Evolutionary conservation across 805 yeast species (phyloP), one percentile per base, ranked within the genome.

Genomic region (Tetrapisispora namnaoensis): DNA sequence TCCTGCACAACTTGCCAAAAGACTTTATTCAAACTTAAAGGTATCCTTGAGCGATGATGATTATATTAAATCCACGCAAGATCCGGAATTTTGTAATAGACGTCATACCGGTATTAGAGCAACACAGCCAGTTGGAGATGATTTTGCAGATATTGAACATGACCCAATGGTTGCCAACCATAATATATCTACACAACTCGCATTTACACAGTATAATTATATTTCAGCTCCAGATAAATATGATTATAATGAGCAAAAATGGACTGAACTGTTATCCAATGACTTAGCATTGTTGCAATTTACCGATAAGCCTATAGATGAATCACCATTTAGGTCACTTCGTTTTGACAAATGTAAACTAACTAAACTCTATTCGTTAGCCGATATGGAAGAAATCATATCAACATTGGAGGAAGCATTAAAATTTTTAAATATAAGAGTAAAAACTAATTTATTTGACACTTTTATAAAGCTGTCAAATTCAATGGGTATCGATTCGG

Each of bases 31-130:
- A 32, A 76, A 72, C 32, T 65, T 83, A 46, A 76, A 73, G 49
- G 71, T 82, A 42, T 78, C 77, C 9, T 56, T 79, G 42, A 67
- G 74, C n/a, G 81, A 77, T 54, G 74, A 72, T 9, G 75, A 73
- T 18, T 70, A 70, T 45, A 44, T 58, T 18, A 46, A 45, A 42
- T 61, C 56, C n/a, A 62, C 65, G 0, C 65, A 57, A 32, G 58
- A 55, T 27, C 30, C 39, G 1, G 35, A 22, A 37, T 20, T 17
- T n/a, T 4, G 10, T 8, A 3, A 7, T 2, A 20, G 37, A 13
- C n/a, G n/a, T 16, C 17, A n/a, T 10, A 4, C 27, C 3, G 28
- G n/a, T 10, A 37, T 50, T 34, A 46, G 55, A 41, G 67, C 73
- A 7, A 71, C 83, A 3, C 83, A 79, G 53, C 82, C 82, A 0